These are phyloP conservation scores for Uncinocarpus reesii DNA, from an alignment of 2,329 filamentous ascomycete genomes.

Conservation along the genomic window DNA sequence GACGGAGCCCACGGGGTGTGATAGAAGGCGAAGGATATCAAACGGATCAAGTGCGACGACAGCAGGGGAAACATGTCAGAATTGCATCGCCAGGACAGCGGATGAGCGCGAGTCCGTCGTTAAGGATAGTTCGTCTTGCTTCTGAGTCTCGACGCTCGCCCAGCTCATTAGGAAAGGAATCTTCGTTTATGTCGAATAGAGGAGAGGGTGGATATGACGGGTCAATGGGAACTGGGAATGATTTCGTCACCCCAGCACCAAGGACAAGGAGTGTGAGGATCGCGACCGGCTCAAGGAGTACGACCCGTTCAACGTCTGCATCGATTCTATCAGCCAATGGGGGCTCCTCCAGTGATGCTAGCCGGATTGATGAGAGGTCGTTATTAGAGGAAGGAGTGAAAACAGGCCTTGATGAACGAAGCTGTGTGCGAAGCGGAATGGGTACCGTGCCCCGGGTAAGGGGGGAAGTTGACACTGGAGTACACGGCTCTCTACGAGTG, in stretches of 20 bases:
- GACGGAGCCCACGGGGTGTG: conserved; percentile 25
- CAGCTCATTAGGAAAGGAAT: conserved; percentile 28
- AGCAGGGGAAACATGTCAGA: conserved; percentile 27
- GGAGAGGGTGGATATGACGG: conserved; percentile 24
- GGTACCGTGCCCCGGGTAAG: conserved; percentile 20
- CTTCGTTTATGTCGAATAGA: conserved; percentile 31
- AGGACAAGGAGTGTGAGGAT: conserved; percentile 36
- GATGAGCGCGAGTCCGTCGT: conserved; percentile 23
- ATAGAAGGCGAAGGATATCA: conserved; percentile 2
- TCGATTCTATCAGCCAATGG: conserved; percentile 29
- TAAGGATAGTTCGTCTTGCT: conserved; percentile 34
- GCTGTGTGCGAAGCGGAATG: conserved; percentile 18
- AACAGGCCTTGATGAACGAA: conserved; percentile 24
- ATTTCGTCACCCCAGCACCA: conserved; percentile 41
- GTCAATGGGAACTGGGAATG: conserved; percentile 13
- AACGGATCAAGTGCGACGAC: not conserved
- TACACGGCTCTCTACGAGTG: conserved; percentile 64
- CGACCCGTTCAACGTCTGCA: conserved; percentile 31
- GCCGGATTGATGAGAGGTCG: conserved; percentile 26
- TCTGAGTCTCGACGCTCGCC: conserved; percentile 21
- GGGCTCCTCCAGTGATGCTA: conserved; percentile 24
- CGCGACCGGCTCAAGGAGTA: conserved; percentile 30
- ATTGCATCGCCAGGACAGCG: conserved; percentile 30
- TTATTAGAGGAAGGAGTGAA: conserved; percentile 27
- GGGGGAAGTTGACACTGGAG: conserved; percentile 53